Conservation (phyloP, 331 rosid genomes). For the Malus hybrid region DNA sequence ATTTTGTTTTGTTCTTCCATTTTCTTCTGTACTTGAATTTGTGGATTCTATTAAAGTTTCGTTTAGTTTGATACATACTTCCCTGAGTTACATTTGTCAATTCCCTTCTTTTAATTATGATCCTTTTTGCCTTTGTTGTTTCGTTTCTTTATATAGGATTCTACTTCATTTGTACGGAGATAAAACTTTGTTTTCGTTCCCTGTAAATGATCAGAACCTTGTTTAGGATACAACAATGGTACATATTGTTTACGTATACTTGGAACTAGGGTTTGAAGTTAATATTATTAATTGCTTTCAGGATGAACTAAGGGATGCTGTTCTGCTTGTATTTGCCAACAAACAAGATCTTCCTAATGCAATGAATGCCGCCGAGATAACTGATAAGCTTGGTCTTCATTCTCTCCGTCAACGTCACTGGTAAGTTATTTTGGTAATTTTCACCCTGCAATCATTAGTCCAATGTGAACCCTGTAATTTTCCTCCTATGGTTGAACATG, state of each 20-base stretch:
- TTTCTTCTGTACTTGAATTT: background rate
- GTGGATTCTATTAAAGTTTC: background rate
- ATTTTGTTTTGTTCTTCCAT: background rate
- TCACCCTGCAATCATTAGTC: background rate
- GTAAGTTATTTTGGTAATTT: constrained; percentile 30
- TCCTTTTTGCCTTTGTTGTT: background rate
- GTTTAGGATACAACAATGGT: background rate
- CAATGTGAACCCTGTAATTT: background rate
- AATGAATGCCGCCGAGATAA: constrained; percentile 96
- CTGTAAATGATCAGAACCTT: background rate
- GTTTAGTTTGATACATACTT: background rate
- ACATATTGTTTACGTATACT: background rate
- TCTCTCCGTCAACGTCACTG: constrained; percentile 98
- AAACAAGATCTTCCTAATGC: constrained; percentile 99
- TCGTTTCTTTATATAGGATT: background rate
- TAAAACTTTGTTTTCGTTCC: background rate
- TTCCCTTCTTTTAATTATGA: background rate
- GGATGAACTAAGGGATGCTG: constrained; percentile 97
- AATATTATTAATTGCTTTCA: constrained; percentile 31
- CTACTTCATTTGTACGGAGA: background rate
- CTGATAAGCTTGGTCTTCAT: constrained; percentile 94
- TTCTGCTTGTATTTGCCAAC: constrained; percentile 95
- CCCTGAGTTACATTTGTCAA: background rate
- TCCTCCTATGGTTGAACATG: background rate
- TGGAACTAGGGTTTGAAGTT: background rate